Base-by-base conservation (phyloP, 2,329 filamentous ascomycete genomes). In the Sporothrix brasiliensis region DNA sequence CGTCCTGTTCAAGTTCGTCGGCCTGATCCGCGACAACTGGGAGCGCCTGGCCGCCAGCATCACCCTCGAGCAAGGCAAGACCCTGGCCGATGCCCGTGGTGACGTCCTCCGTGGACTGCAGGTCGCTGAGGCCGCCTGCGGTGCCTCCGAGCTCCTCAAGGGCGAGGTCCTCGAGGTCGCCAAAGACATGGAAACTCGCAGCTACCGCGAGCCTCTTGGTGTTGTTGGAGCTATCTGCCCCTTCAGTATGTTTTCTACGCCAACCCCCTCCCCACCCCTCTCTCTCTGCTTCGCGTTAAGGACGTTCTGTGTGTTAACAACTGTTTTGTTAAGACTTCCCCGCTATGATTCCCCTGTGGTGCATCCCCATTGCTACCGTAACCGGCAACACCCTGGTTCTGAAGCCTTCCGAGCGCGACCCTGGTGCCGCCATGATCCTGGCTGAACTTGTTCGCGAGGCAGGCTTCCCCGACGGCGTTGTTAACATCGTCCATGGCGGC, bases 271-370 rank as follows among this genome's bases (percentile, higher is more conserved):
- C 27, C 27, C 27, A 30, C 27, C 27, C 27, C 27, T 30, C 27
- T 30, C 27, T 30, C 3, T 30, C 34, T 34, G 34, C 34, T 7
- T 34, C 34, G 34, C 34, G 7, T 34, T 9, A 1, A 9, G 34
- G 34, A 34, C 6, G 34, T 34, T 30, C 27, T 34, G 34, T 34
- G 7, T 34, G 34, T 65, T 27, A 49, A 53, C n/a, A 60, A 30
- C 10, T 14, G 30, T 16, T 13, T 30, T 3, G 34, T 9, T 19
- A 92, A 92, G 90, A 95, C 84, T 95, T 95, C 82, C 92, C 92
- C 56, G 92, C 92, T 76, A 96, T 96, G 92, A 95, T 96, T 79
- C 92, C 92, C 3, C 85, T 96, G n/a, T 96, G 92, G 92, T 93
- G 88, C 72, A 93, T 96, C 73, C 92, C 92, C 52, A 91, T 95